phyloP scores from a whole-genome alignment of 805 yeast species.

The Pichia nakasei region DNA sequence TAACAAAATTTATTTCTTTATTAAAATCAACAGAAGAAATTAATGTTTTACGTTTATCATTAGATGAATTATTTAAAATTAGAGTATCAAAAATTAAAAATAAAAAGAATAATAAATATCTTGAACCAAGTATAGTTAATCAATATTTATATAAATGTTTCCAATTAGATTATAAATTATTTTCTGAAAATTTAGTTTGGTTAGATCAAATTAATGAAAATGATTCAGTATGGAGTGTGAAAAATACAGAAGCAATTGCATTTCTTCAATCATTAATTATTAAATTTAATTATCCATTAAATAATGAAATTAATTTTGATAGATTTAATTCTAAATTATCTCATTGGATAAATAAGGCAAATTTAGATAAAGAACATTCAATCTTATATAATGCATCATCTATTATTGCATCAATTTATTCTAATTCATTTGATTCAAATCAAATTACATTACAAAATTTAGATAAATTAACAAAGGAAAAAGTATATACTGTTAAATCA shows the following conservation, averaged over 20 bases:
- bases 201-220: conserved; percentile 14
- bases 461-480: conserved; percentile 2
- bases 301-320: conserved; percentile 5
- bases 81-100: conserved; percentile 2
- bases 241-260: conserved; percentile 19
- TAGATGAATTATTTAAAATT: conserved; percentile 13
- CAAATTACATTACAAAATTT: not conserved
- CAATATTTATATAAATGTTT: conserved; percentile 20
- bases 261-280: conserved; percentile 19
- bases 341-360: conserved; percentile 11
- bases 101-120: conserved; percentile 12
- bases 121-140: conserved; percentile 18
- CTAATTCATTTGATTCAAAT: not conserved
- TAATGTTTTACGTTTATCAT: conserved; percentile 10
- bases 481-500: conserved; percentile 2
- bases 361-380: conserved; percentile 2
- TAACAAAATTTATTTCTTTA: conserved; percentile 19
- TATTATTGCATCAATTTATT: conserved; percentile 4
- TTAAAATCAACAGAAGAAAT: conserved; percentile 20
- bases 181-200: conserved; percentile 13
- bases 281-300: conserved; percentile 6
- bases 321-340: conserved; percentile 12
- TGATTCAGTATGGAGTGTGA: conserved; percentile 13
- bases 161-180: conserved; percentile 14
- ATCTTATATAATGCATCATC: conserved; percentile 5